Conservation (phyloP, 805 yeast species). For the Lipomyces yamanashiensis region DNA sequence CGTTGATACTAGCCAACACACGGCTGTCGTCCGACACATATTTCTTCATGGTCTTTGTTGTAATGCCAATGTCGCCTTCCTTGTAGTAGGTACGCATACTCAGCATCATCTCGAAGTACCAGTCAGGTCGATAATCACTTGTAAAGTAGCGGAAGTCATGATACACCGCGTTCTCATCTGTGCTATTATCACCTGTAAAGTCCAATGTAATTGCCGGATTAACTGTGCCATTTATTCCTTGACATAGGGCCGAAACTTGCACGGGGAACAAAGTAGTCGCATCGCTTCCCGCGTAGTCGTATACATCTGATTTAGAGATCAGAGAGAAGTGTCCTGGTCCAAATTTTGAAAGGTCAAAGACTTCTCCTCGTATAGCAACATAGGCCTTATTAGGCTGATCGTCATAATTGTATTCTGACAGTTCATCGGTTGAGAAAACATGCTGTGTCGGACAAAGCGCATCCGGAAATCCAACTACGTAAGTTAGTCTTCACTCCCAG, state of each 20-base stretch:
- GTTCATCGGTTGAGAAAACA: conserved; percentile 45
- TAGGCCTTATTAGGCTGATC: conserved; percentile 44
- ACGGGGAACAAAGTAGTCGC: conserved; percentile 47
- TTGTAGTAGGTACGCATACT: conserved; percentile 46
- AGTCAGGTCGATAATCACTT: conserved; percentile 50
- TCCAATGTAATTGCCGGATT: conserved; percentile 43
- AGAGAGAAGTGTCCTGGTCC: conserved; percentile 48
- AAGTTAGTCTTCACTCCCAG: conserved; percentile 39
- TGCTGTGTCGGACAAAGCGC: conserved; percentile 50
- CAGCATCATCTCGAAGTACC: conserved; percentile 49
- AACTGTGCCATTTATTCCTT: conserved; percentile 45
- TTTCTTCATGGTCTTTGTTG: conserved; percentile 42
- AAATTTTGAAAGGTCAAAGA: conserved; percentile 48
- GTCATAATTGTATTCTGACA: conserved; percentile 42
- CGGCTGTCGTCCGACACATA: conserved; percentile 45
- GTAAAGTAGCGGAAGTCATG: conserved; percentile 50
- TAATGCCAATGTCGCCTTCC: conserved; percentile 48
- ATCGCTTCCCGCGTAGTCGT: conserved; percentile 48
- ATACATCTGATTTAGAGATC: conserved; percentile 45
- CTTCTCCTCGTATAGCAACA: conserved; percentile 48
- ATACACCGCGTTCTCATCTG: conserved; percentile 48
- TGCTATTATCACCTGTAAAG: conserved; percentile 42
- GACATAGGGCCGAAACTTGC: conserved; percentile 49
- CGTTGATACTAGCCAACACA: conserved; percentile 45
- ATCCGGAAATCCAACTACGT: conserved; percentile 47